Evolutionary conservation across 2,329 filamentous ascomycete species (phyloP), one percentile per base, ranked within the genome.

Genomic region (Teratosphaeria pseudoeucalypti): DNA sequence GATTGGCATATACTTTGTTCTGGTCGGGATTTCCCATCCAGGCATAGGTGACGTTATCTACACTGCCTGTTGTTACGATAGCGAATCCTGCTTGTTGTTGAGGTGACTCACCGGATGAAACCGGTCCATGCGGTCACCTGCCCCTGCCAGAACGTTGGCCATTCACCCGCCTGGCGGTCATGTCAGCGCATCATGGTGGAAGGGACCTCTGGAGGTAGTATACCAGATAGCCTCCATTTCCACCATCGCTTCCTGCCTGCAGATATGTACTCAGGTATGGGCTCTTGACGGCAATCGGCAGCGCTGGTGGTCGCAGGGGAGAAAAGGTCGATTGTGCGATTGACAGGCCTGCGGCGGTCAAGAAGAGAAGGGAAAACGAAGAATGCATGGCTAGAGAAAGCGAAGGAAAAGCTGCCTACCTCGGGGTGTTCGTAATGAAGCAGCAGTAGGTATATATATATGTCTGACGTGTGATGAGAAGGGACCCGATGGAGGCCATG

Each of bases 231-330:
- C 85, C 86, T 37, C 85, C 84, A 67, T 86, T 83, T 10, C 82
- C 81, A 26, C 81, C 82, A 69, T 84, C 78, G 32, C 76, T 81
- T 1, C 85, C 85, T 10, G 60, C 60, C 14, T 81, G 74, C 52
- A 87, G 77, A 86, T 87, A 90, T 14, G 84, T 82, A 69, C 83
- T 90, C 16, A 92, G 74, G 65, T 92, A 92, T 0, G 89, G 89
- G 10, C 85, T 87, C 62, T 83, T 85, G 53, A 92, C 88, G 52
- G 87, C 87, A 37, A 92, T 73, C 12, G 89, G 88, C 32, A 88
- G 78, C 1, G 87, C 81, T 16, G 87, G 87, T 52, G 86, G 86
- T 6, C 85, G 79, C 39, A 82, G 81, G 37, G 86, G 86, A 39
- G 75, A 78, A 68, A 88, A 89, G 1, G 78, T 82, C 10, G 85